These are phyloP conservation scores for Colletotrichum sojae DNA, from an alignment of 2,329 filamentous ascomycete species.

Conservation along the genomic window DNA sequence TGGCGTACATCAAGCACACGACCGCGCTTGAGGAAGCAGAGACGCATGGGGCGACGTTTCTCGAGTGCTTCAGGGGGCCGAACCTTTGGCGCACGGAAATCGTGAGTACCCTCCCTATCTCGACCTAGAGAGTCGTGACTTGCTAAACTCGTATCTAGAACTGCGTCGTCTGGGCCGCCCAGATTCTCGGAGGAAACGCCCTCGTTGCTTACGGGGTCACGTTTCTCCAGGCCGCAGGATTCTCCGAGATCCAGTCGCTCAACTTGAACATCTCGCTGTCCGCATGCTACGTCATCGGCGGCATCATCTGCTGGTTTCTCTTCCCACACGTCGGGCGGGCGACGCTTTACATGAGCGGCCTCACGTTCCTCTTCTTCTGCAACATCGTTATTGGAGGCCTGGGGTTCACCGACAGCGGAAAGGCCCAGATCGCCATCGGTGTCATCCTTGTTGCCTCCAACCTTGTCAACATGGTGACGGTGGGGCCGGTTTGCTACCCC, in stretches of 20 bases:
- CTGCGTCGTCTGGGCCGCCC: slow-evolving; percentile 56
- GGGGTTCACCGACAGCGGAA: slow-evolving; percentile 41
- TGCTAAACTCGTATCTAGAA: slow-evolving; percentile 42
- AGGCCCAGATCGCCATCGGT: slow-evolving; percentile 46
- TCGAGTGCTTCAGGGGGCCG: slow-evolving; percentile 63
- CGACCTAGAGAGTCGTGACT: background rate
- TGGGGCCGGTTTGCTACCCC: slow-evolving; percentile 58
- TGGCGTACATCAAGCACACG: slow-evolving; percentile 59
- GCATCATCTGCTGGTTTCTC: slow-evolving; percentile 56
- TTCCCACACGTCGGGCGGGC: slow-evolving; percentile 55
- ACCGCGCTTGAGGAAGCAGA: slow-evolving; percentile 60
- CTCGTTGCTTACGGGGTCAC: slow-evolving; percentile 54
- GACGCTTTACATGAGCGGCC: slow-evolving; percentile 56
- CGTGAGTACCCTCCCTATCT: slow-evolving; percentile 30
- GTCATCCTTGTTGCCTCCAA: slow-evolving; percentile 50
- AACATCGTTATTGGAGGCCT: slow-evolving; percentile 52
- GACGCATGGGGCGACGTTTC: slow-evolving; percentile 55
- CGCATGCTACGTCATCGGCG: slow-evolving; percentile 56
- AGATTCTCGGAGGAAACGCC: slow-evolving; percentile 55
- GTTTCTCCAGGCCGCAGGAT: slow-evolving; percentile 56
- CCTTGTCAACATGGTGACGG: slow-evolving; percentile 51
- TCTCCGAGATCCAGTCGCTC: slow-evolving; percentile 53
- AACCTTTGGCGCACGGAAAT: slow-evolving; percentile 61
- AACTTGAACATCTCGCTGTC: slow-evolving; percentile 56
- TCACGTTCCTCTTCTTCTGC: slow-evolving; percentile 55